Evolutionary conservation across 139 green algal genomes (phyloP).

Genomic region (Volvox reticuliferus): DNA sequence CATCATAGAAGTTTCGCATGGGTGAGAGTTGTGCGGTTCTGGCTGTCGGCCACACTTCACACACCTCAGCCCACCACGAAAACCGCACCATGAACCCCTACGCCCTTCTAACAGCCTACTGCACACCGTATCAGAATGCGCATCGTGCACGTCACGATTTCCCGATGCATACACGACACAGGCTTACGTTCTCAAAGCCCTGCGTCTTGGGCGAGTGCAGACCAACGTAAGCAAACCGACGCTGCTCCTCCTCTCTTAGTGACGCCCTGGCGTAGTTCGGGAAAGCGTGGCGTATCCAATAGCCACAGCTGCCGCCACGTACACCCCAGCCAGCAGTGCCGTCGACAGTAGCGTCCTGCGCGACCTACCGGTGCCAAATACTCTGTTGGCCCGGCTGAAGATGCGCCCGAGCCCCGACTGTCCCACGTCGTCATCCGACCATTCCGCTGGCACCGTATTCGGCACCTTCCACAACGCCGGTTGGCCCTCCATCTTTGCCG

Average conservation of each 20-base stretch:
- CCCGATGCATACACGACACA: too few relatives aligned
- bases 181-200: too few relatives aligned
- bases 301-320: slow-evolving; percentile 41
- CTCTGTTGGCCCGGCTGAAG: not conserved
- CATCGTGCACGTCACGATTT: too few relatives aligned
- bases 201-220: too few relatives aligned
- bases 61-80: too few relatives aligned
- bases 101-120: too few relatives aligned
- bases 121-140: too few relatives aligned
- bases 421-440: not conserved
- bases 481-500: slow-evolving; percentile 5
- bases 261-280: not conserved
- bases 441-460: not conserved
- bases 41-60: too few relatives aligned
- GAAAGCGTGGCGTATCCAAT: slow-evolving; percentile 27
- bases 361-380: not conserved
- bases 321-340: slow-evolving; percentile 24
- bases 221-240: not conserved
- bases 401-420: not conserved
- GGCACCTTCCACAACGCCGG: slow-evolving; percentile 17
- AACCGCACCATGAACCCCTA: too few relatives aligned
- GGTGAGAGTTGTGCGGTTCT: too few relatives aligned
- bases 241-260: not conserved
- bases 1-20: too few relatives aligned
- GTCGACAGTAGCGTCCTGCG: not conserved